phyloP scores from a whole-genome alignment of 306 rosid genomes.

The Rubus parviflorus region DNA sequence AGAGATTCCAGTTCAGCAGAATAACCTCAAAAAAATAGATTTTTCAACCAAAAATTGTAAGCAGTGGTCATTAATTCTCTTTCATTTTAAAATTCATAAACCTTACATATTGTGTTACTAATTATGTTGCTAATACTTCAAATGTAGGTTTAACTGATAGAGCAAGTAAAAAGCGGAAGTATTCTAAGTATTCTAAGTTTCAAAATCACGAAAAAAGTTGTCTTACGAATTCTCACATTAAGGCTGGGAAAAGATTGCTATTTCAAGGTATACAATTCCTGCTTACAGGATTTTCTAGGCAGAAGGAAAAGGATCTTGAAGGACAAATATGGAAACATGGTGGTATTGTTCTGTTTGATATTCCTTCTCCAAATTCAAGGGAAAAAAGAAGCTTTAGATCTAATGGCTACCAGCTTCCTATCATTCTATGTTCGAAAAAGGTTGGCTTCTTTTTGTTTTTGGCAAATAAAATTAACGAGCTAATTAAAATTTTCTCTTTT shows the following conservation, averaged over 20 bases:
- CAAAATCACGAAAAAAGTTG: conserved; percentile 32
- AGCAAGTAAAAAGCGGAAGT: conserved; percentile 37
- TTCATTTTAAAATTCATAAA: background rate
- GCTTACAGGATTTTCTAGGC: conserved; percentile 73
- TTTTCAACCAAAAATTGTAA: conserved; percentile 43
- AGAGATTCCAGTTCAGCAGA: conserved; percentile 40
- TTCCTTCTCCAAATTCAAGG: conserved; percentile 63
- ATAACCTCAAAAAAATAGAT: conserved; percentile 38
- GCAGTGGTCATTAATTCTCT: background rate
- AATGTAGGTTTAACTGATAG: conserved; percentile 52
- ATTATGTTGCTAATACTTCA: conserved; percentile 17
- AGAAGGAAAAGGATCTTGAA: conserved; percentile 58
- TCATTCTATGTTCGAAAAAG: conserved; percentile 69
- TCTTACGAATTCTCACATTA: conserved; percentile 33
- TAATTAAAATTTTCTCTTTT: background rate
- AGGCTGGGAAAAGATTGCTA: conserved; percentile 40
- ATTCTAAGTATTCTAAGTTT: conserved; percentile 37
- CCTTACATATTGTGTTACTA: background rate
- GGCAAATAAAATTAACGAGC: background rate
- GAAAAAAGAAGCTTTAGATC: conserved; percentile 42
- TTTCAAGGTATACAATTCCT: conserved; percentile 75
- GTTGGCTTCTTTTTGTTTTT: conserved; percentile 35
- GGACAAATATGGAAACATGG: conserved; percentile 65
- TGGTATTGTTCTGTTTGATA: conserved; percentile 63
- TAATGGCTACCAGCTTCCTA: conserved; percentile 48